Base-by-base conservation (phyloP, 176 grass and related monocot species). In the Ensete ventricosum region DNA sequence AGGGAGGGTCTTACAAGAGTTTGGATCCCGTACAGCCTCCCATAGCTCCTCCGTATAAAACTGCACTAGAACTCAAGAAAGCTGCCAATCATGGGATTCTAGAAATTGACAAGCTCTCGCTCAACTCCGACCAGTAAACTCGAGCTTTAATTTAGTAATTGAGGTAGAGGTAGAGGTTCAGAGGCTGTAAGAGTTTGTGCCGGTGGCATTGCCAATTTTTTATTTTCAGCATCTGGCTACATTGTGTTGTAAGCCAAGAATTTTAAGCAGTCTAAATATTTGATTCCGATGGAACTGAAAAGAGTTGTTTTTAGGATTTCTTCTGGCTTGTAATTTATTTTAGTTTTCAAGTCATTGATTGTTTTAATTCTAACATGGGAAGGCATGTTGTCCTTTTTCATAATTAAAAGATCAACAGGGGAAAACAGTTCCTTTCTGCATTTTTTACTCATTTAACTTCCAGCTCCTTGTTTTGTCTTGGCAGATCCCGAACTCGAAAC, bases 11-110 rank as follows among this genome's bases (percentile, higher is more conserved):
- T 9, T 90, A 92, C 71, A 71, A 73, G 81, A 93, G 85, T 77
- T 80, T 97, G 82, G 95, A 91, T 66, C 88, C 95, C 0, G 80
- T 91, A 14, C 95, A 98, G 75, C 95, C 90, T 25, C 95, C 95
- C 2, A 98, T 98, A 29, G 88, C 88, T 12, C 95, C 88, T 0
- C 88, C 90, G 1, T 99, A 92, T 80, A 92, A 96, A 50, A 92
- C 82, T 0, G 92, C 92, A 1, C 49, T 89, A 49, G 82, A 89
- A 69, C 85, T 89, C 74, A 89, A 86, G 80, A 96, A 88, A 81
- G 92, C 82, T 0, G 72, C 81, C 11, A 84, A 71, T 78, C 89
- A 88, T 8, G 65, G 89, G 0, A n/a, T 19, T 43, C 4, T 13
- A 58, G 86, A 87, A 74, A 49, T 66, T 50, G 50, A 64, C 53